phyloP scores from a whole-genome alignment of 140 eudicot species.

The Anethum foeniculum region DNA sequence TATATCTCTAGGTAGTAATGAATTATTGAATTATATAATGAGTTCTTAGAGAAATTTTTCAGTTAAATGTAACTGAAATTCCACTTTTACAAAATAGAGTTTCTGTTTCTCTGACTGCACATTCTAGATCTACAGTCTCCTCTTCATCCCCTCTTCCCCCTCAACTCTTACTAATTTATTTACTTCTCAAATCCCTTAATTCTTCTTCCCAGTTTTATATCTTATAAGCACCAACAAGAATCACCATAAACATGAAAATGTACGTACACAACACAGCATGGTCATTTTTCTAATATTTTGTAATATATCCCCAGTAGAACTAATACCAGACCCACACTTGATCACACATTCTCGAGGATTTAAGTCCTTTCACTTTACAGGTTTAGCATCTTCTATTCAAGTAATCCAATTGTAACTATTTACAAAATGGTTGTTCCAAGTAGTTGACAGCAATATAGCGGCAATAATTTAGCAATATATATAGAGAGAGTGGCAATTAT shows the following conservation, averaged over 20 bases:
- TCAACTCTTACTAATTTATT: not conserved
- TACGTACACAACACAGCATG: not conserved
- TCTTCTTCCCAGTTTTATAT: not conserved
- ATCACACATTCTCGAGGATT: not conserved
- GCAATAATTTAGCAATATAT: not conserved
- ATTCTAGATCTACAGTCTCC: not conserved
- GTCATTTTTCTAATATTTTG: not conserved
- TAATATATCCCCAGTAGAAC: not conserved
- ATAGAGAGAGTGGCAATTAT: not conserved
- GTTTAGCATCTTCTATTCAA: not conserved
- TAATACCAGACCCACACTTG: not conserved
- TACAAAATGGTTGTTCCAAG: not conserved
- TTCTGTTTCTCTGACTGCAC: not conserved
- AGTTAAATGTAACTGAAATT: not conserved
- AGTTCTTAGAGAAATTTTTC: not conserved
- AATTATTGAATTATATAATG: no score
- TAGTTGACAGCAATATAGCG: not conserved
- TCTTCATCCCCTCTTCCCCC: not conserved
- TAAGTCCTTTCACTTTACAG: not conserved
- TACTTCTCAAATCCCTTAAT: not conserved
- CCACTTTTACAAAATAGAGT: not conserved
- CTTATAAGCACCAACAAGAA: not conserved
- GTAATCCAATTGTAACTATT: not conserved
- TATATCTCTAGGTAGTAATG: not conserved
- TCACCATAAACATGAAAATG: not conserved